phyloP scores from a whole-genome alignment of 139 green algal species.

The Picochlorum sp. region DNA sequence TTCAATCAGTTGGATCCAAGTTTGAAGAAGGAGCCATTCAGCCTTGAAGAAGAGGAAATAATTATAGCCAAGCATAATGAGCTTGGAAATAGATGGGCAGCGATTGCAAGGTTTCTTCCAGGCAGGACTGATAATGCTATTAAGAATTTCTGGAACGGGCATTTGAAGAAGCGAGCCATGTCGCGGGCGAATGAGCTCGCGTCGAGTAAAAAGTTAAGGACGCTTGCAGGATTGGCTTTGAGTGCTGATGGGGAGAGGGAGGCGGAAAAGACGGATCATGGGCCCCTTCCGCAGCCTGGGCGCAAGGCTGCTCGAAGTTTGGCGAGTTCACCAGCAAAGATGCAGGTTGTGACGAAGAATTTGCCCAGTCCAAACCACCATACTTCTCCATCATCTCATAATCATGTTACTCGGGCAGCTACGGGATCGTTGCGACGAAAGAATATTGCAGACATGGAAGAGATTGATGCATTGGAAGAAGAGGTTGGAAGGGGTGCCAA shows the following conservation, averaged over 20 bases:
- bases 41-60: slow-evolving; percentile 43
- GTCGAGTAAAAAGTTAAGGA: slow-evolving; percentile 19
- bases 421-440: slow-evolving; percentile 17
- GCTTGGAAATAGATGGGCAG: slow-evolving; percentile 53
- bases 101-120: slow-evolving; percentile 56
- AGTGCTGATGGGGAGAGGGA: slow-evolving; percentile 10
- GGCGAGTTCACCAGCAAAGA: background rate
- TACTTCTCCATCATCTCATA: background rate
- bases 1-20: slow-evolving; percentile 68
- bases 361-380: background rate
- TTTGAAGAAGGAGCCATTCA: slow-evolving; percentile 63
- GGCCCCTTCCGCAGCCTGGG: background rate
- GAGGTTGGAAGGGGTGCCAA: background rate
- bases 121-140: slow-evolving; percentile 76
- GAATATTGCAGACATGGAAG: slow-evolving; percentile 11
- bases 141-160: slow-evolving; percentile 79
- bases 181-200: slow-evolving; percentile 7
- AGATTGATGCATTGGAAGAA: slow-evolving; percentile 4
- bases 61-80: slow-evolving; percentile 40
- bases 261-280: background rate
- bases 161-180: slow-evolving; percentile 18
- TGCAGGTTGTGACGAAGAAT: background rate
- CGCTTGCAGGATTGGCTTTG: slow-evolving; percentile 19
- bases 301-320: background rate
- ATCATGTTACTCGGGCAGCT: slow-evolving; percentile 24